These are phyloP conservation scores for Cladosporium sp. DNA, from an alignment of 2,329 filamentous ascomycete genomes.

Conservation along the genomic window DNA sequence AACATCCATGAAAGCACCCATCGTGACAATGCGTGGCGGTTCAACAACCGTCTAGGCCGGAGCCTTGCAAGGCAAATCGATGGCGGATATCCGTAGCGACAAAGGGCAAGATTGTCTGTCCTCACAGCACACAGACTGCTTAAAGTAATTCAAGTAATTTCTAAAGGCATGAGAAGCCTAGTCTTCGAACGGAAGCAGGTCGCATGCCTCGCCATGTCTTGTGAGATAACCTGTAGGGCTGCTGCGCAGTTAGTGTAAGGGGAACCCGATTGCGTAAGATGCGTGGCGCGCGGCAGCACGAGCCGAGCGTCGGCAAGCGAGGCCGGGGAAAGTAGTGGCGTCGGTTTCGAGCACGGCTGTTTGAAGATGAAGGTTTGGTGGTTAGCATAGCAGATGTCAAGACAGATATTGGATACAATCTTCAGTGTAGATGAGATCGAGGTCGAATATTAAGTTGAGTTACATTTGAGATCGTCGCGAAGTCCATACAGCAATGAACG, in stretches of 20 bases:
- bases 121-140: background rate
- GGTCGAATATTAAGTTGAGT: too few species aligned
- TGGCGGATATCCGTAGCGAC: too few species aligned
- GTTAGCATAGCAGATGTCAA: too few species aligned
- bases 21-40: background rate
- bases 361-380: background rate
- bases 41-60: background rate
- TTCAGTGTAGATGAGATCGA: too few species aligned
- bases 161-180: background rate
- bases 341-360: background rate
- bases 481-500: too few species aligned
- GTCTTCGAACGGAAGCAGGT: background rate
- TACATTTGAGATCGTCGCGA: too few species aligned
- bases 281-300: slow-evolving; percentile 1
- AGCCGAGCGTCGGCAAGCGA: slow-evolving; percentile 5
- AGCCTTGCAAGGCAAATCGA: too few species aligned
- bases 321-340: background rate
- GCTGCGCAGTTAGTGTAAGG: background rate
- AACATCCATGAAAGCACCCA: slow-evolving; percentile 7
- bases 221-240: background rate
- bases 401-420: too few species aligned
- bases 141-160: background rate
- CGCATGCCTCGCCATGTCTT: background rate
- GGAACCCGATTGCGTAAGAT: slow-evolving; percentile 1
- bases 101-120: background rate